phyloP scores from a whole-genome alignment of 768 basidiomycete genomes.

The Dendrothele bispora region DNA sequence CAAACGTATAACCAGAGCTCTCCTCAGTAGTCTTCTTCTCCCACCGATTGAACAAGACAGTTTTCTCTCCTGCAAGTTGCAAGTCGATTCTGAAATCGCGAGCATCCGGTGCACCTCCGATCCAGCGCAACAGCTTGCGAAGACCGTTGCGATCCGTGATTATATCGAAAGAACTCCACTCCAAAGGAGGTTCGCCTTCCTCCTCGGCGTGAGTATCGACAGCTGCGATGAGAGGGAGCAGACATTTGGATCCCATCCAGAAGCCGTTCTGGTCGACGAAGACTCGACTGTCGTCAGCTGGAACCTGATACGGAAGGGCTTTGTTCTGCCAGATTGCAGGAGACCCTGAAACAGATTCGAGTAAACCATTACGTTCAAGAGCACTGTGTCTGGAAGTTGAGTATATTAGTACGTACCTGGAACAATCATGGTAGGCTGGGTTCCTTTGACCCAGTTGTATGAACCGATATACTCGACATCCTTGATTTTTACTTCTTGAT shows the following conservation, averaged over 20 bases:
- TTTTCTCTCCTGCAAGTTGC: slow-evolving; percentile 57
- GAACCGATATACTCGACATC: slow-evolving; percentile 47
- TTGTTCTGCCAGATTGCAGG: slow-evolving; percentile 48
- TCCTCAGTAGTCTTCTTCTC: slow-evolving; percentile 35
- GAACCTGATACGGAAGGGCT: slow-evolving; percentile 33
- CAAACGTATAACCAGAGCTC: slow-evolving; percentile 45
- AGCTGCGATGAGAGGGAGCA: slow-evolving; percentile 50
- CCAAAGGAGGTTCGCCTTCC: slow-evolving; percentile 17
- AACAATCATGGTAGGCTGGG: slow-evolving; percentile 48
- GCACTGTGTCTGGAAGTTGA: background rate
- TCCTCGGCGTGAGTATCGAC: slow-evolving; percentile 31
- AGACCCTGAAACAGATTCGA: slow-evolving; percentile 33
- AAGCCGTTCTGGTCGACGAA: slow-evolving; percentile 44
- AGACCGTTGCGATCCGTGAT: slow-evolving; percentile 55
- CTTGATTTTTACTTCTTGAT: slow-evolving; percentile 20
- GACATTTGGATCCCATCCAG: slow-evolving; percentile 29
- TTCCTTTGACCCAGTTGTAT: slow-evolving; percentile 52
- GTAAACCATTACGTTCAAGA: background rate
- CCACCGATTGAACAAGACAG: slow-evolving; percentile 66
- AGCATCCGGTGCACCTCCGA: slow-evolving; percentile 15
- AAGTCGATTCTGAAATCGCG: slow-evolving; percentile 64
- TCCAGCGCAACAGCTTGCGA: slow-evolving; percentile 53
- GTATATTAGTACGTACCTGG: slow-evolving; percentile 35
- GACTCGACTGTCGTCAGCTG: slow-evolving; percentile 33
- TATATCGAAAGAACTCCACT: slow-evolving; percentile 42